Evolutionary conservation across 495 filamentous ascomycete species (phyloP), one percentile per base, ranked within the genome.

Genomic region (Neurospora sp.): DNA sequence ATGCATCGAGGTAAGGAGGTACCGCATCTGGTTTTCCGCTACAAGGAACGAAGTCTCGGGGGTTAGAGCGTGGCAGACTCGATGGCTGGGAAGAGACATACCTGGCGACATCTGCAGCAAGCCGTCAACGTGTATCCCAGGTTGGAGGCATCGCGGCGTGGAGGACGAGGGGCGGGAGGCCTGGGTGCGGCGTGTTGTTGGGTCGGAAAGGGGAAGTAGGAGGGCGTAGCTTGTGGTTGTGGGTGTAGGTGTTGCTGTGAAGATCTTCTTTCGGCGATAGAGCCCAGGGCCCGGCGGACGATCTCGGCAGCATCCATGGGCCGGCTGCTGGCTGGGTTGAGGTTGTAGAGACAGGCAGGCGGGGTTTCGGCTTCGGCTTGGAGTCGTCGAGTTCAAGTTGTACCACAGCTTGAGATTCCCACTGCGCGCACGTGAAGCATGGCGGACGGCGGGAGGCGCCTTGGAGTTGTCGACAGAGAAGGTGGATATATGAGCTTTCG

Each of bases 11-110:
- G 95, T 65, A 98, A 88, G 18, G 92, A 91, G 37, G 94, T 91
- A 80, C 97, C 95, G 81, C 95, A 98, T 85, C 92, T 88, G 31
- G 94, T 97, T 86, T 98, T 98, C 69, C 94, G 89, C 94, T 97
- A 77, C 44, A 71, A 35, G 48, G 46, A 40, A 69, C 14, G 69
- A 53, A 38, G 18, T 12, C 1, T 16, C 41, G 16, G 14, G 35
- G 14, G 35, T 40, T 40, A 44, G 70, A 35, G 2, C 18, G 35
- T 22, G 31, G 42, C 20, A 27, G 69, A 42, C 14, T 11, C 8
- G 31, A 35, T 11, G 11, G 8, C 12, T 37, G 18, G n/a, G 70
- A 12, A 22, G 35, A 37, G 35, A 41, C 18, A 53, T 85, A 95
- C 93, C 86, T 93, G 89, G 80, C 93, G 88, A 83, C 93, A 96